Conservation (phyloP, 495 filamentous ascomycete genomes). For the Neurospora sp. region DNA sequence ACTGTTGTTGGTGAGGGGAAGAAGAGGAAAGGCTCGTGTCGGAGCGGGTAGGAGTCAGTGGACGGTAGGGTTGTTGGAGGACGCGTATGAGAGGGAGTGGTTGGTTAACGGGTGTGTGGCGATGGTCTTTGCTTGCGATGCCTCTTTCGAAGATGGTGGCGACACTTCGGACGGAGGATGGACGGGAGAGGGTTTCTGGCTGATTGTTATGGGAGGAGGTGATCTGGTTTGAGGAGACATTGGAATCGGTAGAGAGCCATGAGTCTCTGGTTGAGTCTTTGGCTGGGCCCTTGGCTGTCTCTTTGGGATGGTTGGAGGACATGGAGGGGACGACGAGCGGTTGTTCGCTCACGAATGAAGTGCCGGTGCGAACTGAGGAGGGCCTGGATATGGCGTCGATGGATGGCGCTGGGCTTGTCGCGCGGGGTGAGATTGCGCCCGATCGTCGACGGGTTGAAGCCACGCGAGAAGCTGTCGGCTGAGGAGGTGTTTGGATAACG, state of each 20-base stretch:
- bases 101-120: background rate
- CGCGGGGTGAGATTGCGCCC: background rate
- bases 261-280: background rate
- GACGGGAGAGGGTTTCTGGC: background rate
- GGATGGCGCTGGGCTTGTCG: background rate
- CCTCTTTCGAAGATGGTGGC: background rate
- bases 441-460: background rate
- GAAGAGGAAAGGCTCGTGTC: background rate
- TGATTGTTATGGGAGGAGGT: background rate
- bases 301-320: background rate
- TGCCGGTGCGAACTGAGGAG: conserved; percentile 1
- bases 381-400: background rate
- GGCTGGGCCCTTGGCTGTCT: background rate
- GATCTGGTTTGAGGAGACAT: background rate
- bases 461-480: background rate
- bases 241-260: background rate
- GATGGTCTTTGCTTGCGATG: background rate
- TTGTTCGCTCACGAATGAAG: conserved; percentile 19
- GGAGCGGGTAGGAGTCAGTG: background rate
- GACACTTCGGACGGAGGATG: background rate
- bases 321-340: conserved; percentile 7
- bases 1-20: background rate
- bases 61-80: background rate
- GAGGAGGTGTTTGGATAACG: background rate
- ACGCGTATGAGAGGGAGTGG: background rate